A percentile compares a stretch with the other conserved stretches of the same genome.
phyloP scores from a whole-genome alignment of 768 basidiomycete genomes.

The Astraeus odoratus region DNA sequence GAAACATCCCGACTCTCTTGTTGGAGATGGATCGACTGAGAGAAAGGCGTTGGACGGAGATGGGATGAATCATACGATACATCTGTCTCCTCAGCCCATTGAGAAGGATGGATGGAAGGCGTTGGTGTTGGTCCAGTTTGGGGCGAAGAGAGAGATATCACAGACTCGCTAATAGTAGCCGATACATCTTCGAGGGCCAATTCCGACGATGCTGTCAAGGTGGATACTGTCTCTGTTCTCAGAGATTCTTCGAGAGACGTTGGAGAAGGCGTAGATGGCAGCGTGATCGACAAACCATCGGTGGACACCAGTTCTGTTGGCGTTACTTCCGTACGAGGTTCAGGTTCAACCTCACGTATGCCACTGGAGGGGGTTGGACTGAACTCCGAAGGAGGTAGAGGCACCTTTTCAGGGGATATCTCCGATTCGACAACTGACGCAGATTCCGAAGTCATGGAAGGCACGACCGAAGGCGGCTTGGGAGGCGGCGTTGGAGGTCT shows the following conservation, averaged over 20 bases:
- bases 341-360: slow-evolving; percentile 17
- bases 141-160: slow-evolving; percentile 30
- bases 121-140: slow-evolving; percentile 31
- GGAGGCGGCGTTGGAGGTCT: slow-evolving; percentile 19
- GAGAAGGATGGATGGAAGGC: slow-evolving; percentile 34
- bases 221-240: slow-evolving; percentile 33
- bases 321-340: slow-evolving; percentile 6
- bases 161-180: slow-evolving; percentile 22
- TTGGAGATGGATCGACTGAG: slow-evolving; percentile 39
- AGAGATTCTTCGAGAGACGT: slow-evolving; percentile 26
- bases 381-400: slow-evolving; percentile 33
- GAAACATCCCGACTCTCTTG: slow-evolving; percentile 59
- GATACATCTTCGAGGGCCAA: slow-evolving; percentile 20
- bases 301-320: slow-evolving; percentile 17
- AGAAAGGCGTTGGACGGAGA: slow-evolving; percentile 64
- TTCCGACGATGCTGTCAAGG: slow-evolving; percentile 37
- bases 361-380: slow-evolving; percentile 22
- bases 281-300: slow-evolving; percentile 16
- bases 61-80: slow-evolving; percentile 72
- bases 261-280: slow-evolving; percentile 26
- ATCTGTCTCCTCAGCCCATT: slow-evolving; percentile 62
- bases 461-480: slow-evolving; percentile 21
- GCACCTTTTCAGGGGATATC: slow-evolving; percentile 24
- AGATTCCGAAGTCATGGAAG: slow-evolving; percentile 22
- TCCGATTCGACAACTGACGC: slow-evolving; percentile 12